A percentile compares a stretch with the other conserved stretches of the same genome.
Conservation (phyloP, 202 grass and related monocot species). For the Sporobolus alterniflorus region DNA sequence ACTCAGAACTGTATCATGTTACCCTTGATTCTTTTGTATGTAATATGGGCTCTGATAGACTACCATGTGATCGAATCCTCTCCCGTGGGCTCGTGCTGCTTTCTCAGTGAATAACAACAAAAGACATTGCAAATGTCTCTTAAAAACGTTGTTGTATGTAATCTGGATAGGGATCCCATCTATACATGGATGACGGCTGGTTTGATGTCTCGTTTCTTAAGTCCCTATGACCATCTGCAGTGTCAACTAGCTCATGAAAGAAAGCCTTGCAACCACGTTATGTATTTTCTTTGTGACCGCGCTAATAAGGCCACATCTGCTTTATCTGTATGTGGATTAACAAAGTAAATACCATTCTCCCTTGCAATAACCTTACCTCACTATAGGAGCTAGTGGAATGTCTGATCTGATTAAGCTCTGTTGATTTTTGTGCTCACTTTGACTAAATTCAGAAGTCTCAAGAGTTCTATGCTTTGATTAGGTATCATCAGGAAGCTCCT, state of each 20-base stretch:
- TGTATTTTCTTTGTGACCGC: background rate
- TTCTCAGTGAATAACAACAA: conserved; percentile 32
- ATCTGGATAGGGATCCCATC: background rate
- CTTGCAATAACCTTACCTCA: no score
- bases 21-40: conserved; percentile 67
- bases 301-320: background rate
- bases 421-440: background rate
- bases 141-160: background rate
- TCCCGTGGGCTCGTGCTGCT: background rate
- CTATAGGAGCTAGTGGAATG: no score
- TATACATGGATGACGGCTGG: background rate
- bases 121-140: conserved; percentile 3
- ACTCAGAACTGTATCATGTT: conserved; percentile 40
- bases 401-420: background rate
- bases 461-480: no score
- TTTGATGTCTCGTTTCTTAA: background rate
- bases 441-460: background rate
- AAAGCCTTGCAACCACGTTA: no score
- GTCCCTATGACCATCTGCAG: background rate
- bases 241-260: no score
- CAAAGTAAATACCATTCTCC: background rate
- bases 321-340: background rate
- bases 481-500: background rate
- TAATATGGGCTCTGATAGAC: conserved; percentile 43
- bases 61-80: conserved; percentile 36